Evolutionary conservation across 306 rosid species (phyloP).

Genomic region (Vicia sativa): DNA sequence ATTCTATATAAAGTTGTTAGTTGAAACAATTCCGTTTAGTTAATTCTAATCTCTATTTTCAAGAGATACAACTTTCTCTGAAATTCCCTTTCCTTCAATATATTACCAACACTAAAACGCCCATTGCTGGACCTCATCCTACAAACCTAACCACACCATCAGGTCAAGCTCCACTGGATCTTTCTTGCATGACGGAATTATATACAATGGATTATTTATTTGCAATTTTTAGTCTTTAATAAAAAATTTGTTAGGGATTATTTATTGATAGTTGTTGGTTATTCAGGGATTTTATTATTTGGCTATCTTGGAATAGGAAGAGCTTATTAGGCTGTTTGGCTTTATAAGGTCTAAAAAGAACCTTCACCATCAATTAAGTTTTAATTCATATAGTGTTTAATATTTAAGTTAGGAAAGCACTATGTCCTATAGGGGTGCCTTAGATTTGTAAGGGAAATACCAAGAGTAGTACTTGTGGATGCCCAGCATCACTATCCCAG

Average conservation of each 20-base stretch:
- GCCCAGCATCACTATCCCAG: neutral
- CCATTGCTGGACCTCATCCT: slow-evolving; percentile 6
- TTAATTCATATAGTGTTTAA: neutral
- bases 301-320: slow-evolving; percentile 16
- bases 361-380: neutral
- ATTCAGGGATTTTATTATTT: slow-evolving; percentile 15
- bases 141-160: slow-evolving; percentile 1
- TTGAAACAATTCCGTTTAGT: neutral
- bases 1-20: slow-evolving; percentile 1
- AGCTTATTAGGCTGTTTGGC: slow-evolving; percentile 11
- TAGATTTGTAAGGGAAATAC: neutral
- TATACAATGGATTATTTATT: neutral
- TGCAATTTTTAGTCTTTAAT: neutral
- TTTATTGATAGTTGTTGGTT: neutral
- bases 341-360: slow-evolving; percentile 6
- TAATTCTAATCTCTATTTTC: neutral
- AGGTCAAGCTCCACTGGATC: neutral
- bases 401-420: neutral
- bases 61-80: neutral
- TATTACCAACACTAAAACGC: neutral
- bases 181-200: neutral
- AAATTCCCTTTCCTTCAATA: neutral
- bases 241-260: neutral
- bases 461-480: slow-evolving; percentile 2
- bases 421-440: slow-evolving; percentile 6